Conservation (phyloP, 2,329 filamentous ascomycete genomes). For the Venturia oleaginea region DNA sequence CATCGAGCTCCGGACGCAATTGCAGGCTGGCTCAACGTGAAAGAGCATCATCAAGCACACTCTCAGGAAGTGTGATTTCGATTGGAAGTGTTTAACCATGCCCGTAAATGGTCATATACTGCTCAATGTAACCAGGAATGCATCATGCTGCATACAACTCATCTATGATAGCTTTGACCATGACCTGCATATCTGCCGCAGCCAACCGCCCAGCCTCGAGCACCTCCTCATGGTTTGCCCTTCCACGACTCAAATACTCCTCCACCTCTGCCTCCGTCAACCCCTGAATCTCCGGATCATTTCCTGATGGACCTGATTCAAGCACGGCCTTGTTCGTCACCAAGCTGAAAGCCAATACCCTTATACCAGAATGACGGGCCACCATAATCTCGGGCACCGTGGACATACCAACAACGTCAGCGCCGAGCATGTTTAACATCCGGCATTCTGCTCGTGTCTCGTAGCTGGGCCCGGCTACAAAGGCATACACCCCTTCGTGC, state of each 20-base stretch:
- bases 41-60: background rate
- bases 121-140: no score
- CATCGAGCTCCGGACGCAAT: background rate
- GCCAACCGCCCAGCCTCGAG: slow-evolving; percentile 51
- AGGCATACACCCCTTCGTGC: slow-evolving; percentile 59
- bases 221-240: slow-evolving; percentile 57
- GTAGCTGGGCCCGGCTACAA: slow-evolving; percentile 54
- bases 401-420: slow-evolving; percentile 64
- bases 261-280: slow-evolving; percentile 43
- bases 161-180: slow-evolving; percentile 7
- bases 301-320: slow-evolving; percentile 48
- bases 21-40: background rate
- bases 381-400: slow-evolving; percentile 61
- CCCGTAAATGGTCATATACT: background rate
- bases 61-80: background rate
- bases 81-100: background rate
- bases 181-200: slow-evolving; percentile 52
- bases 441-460: slow-evolving; percentile 58
- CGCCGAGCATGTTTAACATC: slow-evolving; percentile 50
- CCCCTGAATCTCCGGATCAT: slow-evolving; percentile 44
- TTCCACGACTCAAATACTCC: slow-evolving; percentile 48
- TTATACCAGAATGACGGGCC: slow-evolving; percentile 54
- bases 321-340: slow-evolving; percentile 58
- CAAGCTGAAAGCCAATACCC: slow-evolving; percentile 55
- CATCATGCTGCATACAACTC: background rate